phyloP scores from a whole-genome alignment of 441 rosid species.

The Euphorbia neoarborescens region DNA sequence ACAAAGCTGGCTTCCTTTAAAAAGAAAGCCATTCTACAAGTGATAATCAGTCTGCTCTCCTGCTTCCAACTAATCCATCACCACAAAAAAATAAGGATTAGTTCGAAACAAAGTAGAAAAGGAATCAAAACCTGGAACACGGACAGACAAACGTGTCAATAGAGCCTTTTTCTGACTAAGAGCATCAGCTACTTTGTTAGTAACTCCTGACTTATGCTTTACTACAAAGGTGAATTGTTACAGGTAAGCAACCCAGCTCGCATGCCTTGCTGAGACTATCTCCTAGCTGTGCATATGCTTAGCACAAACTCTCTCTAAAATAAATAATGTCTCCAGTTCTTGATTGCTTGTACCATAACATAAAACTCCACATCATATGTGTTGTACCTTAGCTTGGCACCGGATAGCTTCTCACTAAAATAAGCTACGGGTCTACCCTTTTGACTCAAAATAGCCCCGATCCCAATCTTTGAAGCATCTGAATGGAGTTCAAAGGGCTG shows the following conservation, averaged over 20 bases:
- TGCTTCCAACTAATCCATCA: background rate
- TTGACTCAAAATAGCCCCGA: background rate
- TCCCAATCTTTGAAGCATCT: background rate
- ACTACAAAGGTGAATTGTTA: background rate
- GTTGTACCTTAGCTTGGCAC: background rate
- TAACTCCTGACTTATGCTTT: background rate
- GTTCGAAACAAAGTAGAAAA: background rate
- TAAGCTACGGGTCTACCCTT: background rate
- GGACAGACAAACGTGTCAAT: accelerated
- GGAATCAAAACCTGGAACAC: background rate
- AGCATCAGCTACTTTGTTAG: background rate
- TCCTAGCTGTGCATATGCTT: background rate
- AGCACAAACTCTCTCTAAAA: background rate
- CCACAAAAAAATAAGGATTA: background rate
- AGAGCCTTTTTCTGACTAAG: background rate
- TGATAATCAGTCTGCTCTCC: background rate
- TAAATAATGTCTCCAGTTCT: background rate
- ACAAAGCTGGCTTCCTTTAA: background rate
- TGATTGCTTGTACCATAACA: background rate
- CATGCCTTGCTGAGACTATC: background rate
- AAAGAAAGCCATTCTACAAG: slow-evolving; percentile 1
- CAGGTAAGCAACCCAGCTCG: background rate
- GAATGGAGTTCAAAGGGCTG: background rate
- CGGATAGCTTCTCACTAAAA: background rate
- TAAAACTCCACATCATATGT: background rate